Conservation (phyloP, 495 filamentous ascomycete genomes). For the Rostrohypoxylon terebratum region DNA sequence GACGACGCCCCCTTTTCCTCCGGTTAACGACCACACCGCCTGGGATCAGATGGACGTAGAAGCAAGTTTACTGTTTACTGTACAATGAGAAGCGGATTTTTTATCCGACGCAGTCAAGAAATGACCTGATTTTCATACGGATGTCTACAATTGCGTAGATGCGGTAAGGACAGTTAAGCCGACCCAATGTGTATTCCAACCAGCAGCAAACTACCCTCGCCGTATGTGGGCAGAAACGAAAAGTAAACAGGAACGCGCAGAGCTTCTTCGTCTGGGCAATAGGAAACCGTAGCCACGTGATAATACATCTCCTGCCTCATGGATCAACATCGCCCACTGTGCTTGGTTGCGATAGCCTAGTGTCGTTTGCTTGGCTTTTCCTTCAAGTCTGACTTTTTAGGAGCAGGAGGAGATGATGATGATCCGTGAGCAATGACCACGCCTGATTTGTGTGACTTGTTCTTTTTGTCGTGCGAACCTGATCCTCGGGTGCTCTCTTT, state of each 20-base stretch:
- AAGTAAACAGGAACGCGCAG: constrained; percentile 15
- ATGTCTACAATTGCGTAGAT: constrained; percentile 39
- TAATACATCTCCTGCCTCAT: neutral
- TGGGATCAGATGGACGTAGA: neutral
- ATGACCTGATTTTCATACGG: constrained; percentile 29
- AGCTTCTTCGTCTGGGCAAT: neutral
- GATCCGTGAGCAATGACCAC: constrained; percentile 49
- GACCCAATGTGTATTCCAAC: constrained; percentile 21
- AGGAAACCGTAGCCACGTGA: constrained; percentile 18
- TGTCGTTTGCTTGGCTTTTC: constrained; percentile 41
- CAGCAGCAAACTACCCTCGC: constrained; percentile 11
- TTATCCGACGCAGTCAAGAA: constrained; percentile 12
- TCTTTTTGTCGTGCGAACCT: constrained; percentile 41
- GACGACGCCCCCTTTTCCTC: neutral
- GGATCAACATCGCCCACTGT: neutral
- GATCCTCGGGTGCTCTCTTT: constrained; percentile 34
- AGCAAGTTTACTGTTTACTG: neutral
- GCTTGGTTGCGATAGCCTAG: neutral
- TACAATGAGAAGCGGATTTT: neutral
- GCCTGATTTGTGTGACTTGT: constrained; percentile 42
- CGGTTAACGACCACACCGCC: neutral
- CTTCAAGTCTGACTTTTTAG: constrained; percentile 33
- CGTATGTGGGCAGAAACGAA: constrained; percentile 18
- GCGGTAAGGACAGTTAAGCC: constrained; percentile 38
- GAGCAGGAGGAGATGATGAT: constrained; percentile 35